Conservation (phyloP, 2,329 filamentous ascomycete species). For the Talaromyces sp. region DNA sequence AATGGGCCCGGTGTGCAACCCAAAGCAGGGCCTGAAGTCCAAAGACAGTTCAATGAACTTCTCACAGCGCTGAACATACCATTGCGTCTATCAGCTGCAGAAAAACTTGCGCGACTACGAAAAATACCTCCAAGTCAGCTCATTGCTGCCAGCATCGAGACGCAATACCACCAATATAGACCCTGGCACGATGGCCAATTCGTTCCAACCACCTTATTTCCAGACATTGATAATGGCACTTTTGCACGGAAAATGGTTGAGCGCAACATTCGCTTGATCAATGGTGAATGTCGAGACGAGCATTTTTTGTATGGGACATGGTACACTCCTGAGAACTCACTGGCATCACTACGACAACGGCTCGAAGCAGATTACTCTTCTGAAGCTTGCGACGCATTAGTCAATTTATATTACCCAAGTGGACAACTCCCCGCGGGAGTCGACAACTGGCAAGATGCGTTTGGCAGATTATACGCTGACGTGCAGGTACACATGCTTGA, state of each 20-base stretch:
- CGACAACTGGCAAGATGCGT: conserved; percentile 50
- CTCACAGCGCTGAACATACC: conserved; percentile 47
- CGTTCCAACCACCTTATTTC: conserved; percentile 44
- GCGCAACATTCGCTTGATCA: conserved; percentile 49
- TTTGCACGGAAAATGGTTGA: conserved; percentile 47
- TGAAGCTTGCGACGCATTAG: conserved; percentile 42
- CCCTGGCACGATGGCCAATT: conserved; percentile 52
- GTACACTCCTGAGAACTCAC: conserved; percentile 46
- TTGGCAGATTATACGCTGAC: conserved; percentile 55
- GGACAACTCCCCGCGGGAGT: conserved; percentile 39
- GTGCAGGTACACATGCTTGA: conserved; percentile 55
- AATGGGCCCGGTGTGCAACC: conserved; percentile 55
- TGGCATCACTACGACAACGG: conserved; percentile 43
- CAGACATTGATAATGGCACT: conserved; percentile 47
- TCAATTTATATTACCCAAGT: conserved; percentile 45
- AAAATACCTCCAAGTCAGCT: conserved; percentile 38
- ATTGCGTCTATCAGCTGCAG: conserved; percentile 31
- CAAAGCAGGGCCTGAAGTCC: conserved; percentile 46
- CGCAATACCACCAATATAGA: conserved; percentile 54
- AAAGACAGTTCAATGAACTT: conserved; percentile 53
- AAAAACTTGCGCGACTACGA: conserved; percentile 49
- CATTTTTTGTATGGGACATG: conserved; percentile 52
- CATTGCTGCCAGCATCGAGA: conserved; percentile 40
- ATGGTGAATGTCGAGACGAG: conserved; percentile 56
- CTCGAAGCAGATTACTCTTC: conserved; percentile 54